Conservation (phyloP, 495 filamentous ascomycete genomes). For the Articulospora tetracladia region DNA sequence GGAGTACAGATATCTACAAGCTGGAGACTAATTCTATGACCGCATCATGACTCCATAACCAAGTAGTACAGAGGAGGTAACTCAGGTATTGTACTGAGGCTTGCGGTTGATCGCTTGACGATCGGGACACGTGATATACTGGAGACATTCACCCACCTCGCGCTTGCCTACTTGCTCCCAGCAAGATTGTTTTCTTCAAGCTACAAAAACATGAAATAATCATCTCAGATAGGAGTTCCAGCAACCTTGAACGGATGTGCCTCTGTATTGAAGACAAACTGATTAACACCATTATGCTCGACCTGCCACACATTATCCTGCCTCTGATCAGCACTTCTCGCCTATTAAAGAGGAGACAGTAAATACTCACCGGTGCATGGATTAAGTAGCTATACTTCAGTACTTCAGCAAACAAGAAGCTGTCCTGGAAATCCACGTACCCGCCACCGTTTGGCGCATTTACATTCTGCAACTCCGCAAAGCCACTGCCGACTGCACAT, state of each 20-base stretch:
- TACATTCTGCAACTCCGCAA: slow-evolving; percentile 62
- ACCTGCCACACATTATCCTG: slow-evolving; percentile 65
- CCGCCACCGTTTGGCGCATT: slow-evolving; percentile 57
- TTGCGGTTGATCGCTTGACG: too few species aligned
- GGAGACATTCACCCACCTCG: too few species aligned
- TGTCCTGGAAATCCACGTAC: slow-evolving; percentile 72
- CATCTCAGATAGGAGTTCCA: slow-evolving; percentile 32
- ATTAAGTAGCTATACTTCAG: slow-evolving; percentile 82
- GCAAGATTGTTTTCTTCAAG: too few species aligned
- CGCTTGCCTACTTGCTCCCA: too few species aligned
- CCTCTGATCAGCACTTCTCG: neutral
- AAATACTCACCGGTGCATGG: slow-evolving; percentile 40
- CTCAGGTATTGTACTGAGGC: too few species aligned
- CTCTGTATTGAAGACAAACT: slow-evolving; percentile 83
- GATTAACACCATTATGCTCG: slow-evolving; percentile 48
- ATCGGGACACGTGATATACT: too few species aligned
- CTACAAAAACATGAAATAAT: too few species aligned
- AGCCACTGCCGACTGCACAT: slow-evolving; percentile 62
- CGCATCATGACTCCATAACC: too few species aligned
- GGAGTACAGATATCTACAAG: too few species aligned
- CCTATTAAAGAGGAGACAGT: neutral
- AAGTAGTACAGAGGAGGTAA: too few species aligned
- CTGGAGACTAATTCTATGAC: too few species aligned
- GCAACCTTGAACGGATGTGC: slow-evolving; percentile 69
- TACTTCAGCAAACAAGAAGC: slow-evolving; percentile 88